Base-by-base conservation (phyloP, 495 filamentous ascomycete genomes). In the Chaetomium cochliodes region DNA sequence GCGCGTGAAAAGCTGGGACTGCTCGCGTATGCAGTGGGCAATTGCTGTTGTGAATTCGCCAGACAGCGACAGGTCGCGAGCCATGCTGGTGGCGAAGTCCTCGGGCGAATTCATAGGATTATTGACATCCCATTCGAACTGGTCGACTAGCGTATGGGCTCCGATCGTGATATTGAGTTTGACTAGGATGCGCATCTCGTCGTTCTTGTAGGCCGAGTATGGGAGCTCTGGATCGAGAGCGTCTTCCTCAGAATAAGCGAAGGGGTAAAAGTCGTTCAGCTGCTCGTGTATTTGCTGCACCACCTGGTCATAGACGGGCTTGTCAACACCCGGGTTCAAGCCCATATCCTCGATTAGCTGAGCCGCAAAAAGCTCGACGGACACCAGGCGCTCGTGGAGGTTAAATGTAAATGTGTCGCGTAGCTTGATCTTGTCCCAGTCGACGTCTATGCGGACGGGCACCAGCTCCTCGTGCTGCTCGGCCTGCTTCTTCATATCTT, bases 51-150 rank as follows among this genome's bases (percentile, higher is more conserved):
- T 96, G 72, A 98, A 98, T 75, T 98, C 94, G 44, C 94, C 94
- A 23, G 91, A 91, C 39, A 98, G 84, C 3, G 91, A 92, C n/a
- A 98, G 82, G 62, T 98, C 94, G 50, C 86, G 84, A 2, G 93
- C 87, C 90, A 98, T 93, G 66, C 87, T 86, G 52, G 86, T 79
- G 16, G 94, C 96, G 74, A 98, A 98, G 60, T 96, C 90, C 75
- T 98, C 94, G 0, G 94, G 92, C 0, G 88, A 93, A 76, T 98
- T 98, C 65, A 87, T 80, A 0, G 92, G 87, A 70, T 97, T 93
- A 74, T 98, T 98, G 71, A 98, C 92, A 71, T 98, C 94, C 94
- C 94, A 98, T 77, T 98, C 94, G 58, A 98, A 98, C 73, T 98
- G 96, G 70, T 98, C 94, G 25, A 97, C 87, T 28, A 98, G 81